Conservation (phyloP, 192 early-diverging fungal genomes). For the Backusella tarrabulga region DNA sequence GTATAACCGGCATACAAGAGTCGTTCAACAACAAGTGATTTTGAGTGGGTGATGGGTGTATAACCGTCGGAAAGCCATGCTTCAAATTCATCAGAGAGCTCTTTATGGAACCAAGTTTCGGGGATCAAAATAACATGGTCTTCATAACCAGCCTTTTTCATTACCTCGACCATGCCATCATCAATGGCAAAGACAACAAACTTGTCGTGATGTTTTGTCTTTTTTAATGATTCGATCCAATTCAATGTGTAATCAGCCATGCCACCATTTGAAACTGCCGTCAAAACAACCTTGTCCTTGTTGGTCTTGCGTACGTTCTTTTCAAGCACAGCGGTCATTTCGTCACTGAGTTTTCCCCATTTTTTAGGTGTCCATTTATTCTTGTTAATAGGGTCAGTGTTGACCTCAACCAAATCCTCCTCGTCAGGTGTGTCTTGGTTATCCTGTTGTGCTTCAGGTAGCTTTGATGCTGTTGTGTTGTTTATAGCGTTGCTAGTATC, state of each 20-base stretch:
- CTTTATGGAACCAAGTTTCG: conserved; percentile 35
- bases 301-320: not conserved
- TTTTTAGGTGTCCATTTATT: conserved; percentile 9
- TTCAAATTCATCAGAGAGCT: conserved; percentile 22
- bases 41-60: conserved; percentile 40
- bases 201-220: conserved; percentile 15
- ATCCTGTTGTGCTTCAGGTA: not conserved
- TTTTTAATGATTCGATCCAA: conserved; percentile 39
- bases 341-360: not conserved
- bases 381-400: not conserved
- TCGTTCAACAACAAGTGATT: conserved; percentile 39
- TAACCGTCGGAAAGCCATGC: conserved; percentile 25
- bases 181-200: conserved; percentile 41
- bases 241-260: conserved; percentile 44
- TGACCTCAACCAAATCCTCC: conserved; percentile 12
- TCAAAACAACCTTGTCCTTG: conserved; percentile 26
- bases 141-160: conserved; percentile 28
- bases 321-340: not conserved
- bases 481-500: not conserved
- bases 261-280: conserved; percentile 36
- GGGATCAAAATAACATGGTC: conserved; percentile 34
- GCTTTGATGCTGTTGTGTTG: not conserved
- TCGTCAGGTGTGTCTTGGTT: conserved; percentile 13
- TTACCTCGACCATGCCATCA: conserved; percentile 25
- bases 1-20: conserved; percentile 32